Evolutionary conservation across 768 basidiomycete species (phyloP), one percentile per base, ranked within the genome.

Genomic region (Daedaleopsis sinensis): DNA sequence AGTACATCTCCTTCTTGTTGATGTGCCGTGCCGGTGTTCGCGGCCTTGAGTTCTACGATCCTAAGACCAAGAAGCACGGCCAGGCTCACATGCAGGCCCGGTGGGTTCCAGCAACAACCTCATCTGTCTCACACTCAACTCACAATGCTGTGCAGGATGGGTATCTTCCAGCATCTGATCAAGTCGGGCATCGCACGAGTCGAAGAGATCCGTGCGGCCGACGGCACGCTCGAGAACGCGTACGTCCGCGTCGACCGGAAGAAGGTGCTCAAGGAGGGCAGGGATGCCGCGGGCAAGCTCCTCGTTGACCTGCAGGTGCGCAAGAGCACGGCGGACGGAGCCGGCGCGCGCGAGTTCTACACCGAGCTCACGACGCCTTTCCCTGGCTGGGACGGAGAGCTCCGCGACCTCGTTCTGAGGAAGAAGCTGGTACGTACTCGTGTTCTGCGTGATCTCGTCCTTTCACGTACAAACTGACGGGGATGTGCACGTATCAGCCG

Each of bases 61-160:
- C 93, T 24, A 78, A 76, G 27, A 90, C 86, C 15, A 77, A 86
- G 74, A 93, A 93, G 72, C 93, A 94, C 67, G 91, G 93, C 18
- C 91, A 94, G 70, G 92, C 91, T 16, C 91, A 93, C 69, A 94
- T 93, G 93, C 90, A 94, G 74, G 92, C 91, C 48, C 85, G 91
- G 90, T 91, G 72, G 50, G 83, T 63, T 36, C 35, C 21, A 27
- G 44, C 42, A 24, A 3, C 44, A 51, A 18, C 37, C 18, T 32
- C 38, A 23, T 37, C 47, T 47, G 39, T 12, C 27, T 51, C 38
- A 35, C 39, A 52, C 24, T 19, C 27, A 32, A 19, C 54, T 49
- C n/a, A 52, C 55, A 13, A 27, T 36, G 38, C 19, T n/a, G 47
- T 49, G 18, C 58, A 92, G 92, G 24, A 78, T 93, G 62, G 92